Percentiles rank a stretch among this genome's conserved stretches.
phyloP scores from a whole-genome alignment of 2,329 filamentous ascomycete species.

The Exophiala viscosa region DNA sequence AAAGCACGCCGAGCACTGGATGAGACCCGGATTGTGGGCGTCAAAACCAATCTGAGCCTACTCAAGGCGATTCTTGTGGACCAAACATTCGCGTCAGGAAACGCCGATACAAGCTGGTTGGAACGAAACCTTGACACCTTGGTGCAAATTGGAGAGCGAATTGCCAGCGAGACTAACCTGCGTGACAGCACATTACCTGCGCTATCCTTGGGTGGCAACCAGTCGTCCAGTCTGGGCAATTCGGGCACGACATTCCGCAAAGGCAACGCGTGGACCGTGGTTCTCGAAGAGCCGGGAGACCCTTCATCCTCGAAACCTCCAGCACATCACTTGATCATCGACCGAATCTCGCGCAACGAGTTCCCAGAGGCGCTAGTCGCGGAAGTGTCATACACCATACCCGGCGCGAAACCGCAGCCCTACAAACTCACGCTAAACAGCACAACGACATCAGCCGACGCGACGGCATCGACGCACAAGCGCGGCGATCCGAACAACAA shows the following conservation, averaged over 20 bases:
- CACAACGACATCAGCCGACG: constrained; percentile 42
- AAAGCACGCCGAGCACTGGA: constrained; percentile 55
- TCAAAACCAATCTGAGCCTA: constrained; percentile 57
- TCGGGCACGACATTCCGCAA: constrained; percentile 52
- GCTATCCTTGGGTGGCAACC: constrained; percentile 2
- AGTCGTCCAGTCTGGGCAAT: constrained; percentile 16
- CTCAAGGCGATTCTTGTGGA: constrained; percentile 53
- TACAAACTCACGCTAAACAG: constrained; percentile 47
- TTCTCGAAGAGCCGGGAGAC: constrained; percentile 38
- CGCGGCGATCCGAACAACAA: constrained; percentile 50
- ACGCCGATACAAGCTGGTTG: constrained; percentile 57
- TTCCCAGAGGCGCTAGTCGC: constrained; percentile 56
- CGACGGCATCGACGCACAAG: constrained; percentile 41
- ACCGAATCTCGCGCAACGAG: constrained; percentile 56
- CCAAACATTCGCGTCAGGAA: constrained; percentile 46
- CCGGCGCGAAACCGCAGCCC: constrained; percentile 33
- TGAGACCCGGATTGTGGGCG: constrained; percentile 54
- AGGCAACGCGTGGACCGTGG: constrained; percentile 57
- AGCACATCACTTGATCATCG: constrained; percentile 52
- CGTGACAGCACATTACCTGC: constrained; percentile 2
- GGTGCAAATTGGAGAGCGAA: constrained; percentile 34
- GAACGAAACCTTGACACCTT: constrained; percentile 46
- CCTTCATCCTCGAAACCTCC: constrained; percentile 28
- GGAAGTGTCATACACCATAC: constrained; percentile 49
- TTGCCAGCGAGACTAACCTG: constrained; percentile 11